Evolutionary conservation across 495 filamentous ascomycete genomes (phyloP).

Genomic region (Ramalina peruviana): DNA sequence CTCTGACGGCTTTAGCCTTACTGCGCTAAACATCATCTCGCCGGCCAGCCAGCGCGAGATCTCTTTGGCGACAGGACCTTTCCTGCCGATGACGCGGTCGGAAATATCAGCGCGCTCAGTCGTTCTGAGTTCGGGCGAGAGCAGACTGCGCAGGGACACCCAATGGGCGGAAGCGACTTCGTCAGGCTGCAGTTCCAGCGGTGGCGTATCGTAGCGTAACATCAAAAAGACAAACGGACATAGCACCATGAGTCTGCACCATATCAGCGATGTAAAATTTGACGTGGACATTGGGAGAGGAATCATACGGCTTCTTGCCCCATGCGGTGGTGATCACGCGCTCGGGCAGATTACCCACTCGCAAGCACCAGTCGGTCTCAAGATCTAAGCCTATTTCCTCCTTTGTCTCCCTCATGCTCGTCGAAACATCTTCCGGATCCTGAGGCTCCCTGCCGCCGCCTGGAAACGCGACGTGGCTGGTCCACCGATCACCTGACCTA

Average conservation of each 20-base stretch:
- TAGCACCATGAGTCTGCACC: conserved; percentile 54
- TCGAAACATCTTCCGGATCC: conserved; percentile 49
- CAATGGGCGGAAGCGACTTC: conserved; percentile 68
- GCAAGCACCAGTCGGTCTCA: conserved; percentile 37
- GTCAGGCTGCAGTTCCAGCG: conserved; percentile 50
- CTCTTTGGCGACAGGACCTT: conserved; percentile 34
- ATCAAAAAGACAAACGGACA: conserved; percentile 62
- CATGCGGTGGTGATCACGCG: conserved; percentile 58
- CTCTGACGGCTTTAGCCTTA: conserved; percentile 48
- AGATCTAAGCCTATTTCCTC: conserved; percentile 65
- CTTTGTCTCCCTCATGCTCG: conserved; percentile 52
- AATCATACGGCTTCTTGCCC: conserved; percentile 51
- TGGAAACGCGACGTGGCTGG: conserved; percentile 59
- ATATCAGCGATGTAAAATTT: conserved; percentile 7
- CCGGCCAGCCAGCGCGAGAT: conserved; percentile 44
- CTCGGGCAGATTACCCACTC: conserved; percentile 57
- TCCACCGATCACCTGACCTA: conserved; percentile 61
- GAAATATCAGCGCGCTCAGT: conserved; percentile 53
- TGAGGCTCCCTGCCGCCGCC: conserved; percentile 59
- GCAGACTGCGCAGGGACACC: conserved; percentile 54
- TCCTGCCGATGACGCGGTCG: conserved; percentile 42
- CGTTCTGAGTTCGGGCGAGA: conserved; percentile 48
- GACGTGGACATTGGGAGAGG: background rate
- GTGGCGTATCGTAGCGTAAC: conserved; percentile 41
- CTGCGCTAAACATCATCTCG: conserved; percentile 58